These are phyloP conservation scores for Candida freyschussii DNA, from an alignment of 1,139 yeast genomes.

Conservation along the genomic window DNA sequence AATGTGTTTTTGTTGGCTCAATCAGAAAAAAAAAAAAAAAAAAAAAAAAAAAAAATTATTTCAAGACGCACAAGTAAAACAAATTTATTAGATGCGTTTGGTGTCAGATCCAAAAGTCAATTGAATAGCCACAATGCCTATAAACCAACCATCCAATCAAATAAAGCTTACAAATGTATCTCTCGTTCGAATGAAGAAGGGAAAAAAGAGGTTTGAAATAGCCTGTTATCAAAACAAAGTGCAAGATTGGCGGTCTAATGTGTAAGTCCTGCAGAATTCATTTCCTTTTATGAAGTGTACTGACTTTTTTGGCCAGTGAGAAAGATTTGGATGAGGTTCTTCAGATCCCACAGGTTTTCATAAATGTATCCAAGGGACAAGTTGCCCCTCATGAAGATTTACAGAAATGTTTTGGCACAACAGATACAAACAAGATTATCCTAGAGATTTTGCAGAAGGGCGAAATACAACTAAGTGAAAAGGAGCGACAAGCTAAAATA, in stretches of 20 bases:
- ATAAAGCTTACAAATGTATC: constrained; percentile 92
- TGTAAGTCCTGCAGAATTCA: constrained; percentile 31
- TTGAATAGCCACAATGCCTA: constrained; percentile 38
- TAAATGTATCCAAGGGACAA: constrained; percentile 91
- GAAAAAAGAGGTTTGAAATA: constrained; percentile 85
- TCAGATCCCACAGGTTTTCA: constrained; percentile 92
- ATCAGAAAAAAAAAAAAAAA: background rate
- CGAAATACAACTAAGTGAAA: constrained; percentile 90
- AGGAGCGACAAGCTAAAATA: constrained; percentile 77
- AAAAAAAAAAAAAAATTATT: too few relatives aligned
- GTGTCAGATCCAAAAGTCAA: background rate
- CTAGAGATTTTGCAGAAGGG: constrained; percentile 82
- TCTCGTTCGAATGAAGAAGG: constrained; percentile 83
- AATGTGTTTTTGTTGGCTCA: too few relatives aligned
- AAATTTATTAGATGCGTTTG: too few relatives aligned
- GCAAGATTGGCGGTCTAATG: constrained; percentile 87
- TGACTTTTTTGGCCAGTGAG: constrained; percentile 38
- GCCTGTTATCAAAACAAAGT: constrained; percentile 97
- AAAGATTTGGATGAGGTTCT: constrained; percentile 93
- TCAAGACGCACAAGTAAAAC: background rate
- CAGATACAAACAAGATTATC: constrained; percentile 69
- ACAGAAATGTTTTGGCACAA: constrained; percentile 65
- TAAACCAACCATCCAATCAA: constrained; percentile 85
- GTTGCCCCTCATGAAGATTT: constrained; percentile 89
- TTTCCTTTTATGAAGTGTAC: background rate